phyloP scores from a whole-genome alignment of 805 yeast species.

The Hanseniaspora clermontiae region DNA sequence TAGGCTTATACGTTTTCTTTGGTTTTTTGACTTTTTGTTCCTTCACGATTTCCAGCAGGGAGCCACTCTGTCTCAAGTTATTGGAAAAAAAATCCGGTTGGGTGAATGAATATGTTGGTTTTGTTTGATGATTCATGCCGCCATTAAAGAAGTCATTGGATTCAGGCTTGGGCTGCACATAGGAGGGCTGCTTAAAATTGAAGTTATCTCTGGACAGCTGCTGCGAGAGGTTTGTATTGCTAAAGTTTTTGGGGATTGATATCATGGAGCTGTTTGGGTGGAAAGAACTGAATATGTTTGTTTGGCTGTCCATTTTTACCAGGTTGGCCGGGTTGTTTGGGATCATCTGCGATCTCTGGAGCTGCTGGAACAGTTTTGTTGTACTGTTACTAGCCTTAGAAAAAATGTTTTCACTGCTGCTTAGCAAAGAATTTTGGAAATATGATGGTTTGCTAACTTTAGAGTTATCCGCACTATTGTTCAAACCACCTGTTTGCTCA shows the following conservation, averaged over 20 bases:
- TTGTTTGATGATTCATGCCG: neutral
- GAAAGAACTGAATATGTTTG: neutral
- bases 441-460: neutral
- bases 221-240: neutral
- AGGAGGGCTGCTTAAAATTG: neutral
- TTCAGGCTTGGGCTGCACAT: neutral
- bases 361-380: neutral
- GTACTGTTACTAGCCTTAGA: neutral
- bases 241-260: slow-evolving; percentile 1
- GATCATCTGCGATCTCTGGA: neutral
- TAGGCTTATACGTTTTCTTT: neutral
- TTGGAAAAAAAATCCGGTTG: neutral
- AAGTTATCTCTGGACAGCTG: neutral
- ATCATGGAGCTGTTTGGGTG: neutral
- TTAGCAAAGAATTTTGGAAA: neutral
- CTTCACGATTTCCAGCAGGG: neutral
- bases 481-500: neutral
- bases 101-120: neutral
- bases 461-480: neutral
- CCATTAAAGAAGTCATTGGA: neutral
- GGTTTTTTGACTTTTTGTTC: neutral
- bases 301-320: neutral
- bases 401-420: neutral
- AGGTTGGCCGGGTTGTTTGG: neutral
- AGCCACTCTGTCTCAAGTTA: neutral